These are phyloP conservation scores for Penicillium turbatum DNA, from an alignment of 495 filamentous ascomycete genomes.

Conservation along the genomic window DNA sequence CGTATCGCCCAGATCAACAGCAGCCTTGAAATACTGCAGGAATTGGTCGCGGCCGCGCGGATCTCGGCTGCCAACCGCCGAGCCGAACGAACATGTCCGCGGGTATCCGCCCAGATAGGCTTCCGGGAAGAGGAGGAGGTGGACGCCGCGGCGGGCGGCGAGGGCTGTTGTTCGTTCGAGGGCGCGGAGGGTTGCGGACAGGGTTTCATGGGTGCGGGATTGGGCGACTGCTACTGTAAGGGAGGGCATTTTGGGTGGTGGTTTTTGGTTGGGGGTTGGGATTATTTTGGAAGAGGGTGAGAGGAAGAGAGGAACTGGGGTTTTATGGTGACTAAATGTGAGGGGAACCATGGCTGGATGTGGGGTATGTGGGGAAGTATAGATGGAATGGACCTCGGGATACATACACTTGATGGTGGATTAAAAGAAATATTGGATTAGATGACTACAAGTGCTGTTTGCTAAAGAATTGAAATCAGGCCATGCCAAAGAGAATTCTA, in stretches of 20 bases:
- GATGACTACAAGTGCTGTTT: too few relatives aligned
- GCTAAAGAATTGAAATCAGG: too few relatives aligned
- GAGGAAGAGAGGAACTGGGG: background rate
- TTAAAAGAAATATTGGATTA: too few relatives aligned
- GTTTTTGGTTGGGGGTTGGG: background rate
- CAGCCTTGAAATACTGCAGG: constrained; percentile 69
- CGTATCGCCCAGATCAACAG: constrained; percentile 84
- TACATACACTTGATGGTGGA: too few relatives aligned
- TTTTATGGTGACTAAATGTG: background rate
- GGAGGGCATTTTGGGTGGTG: constrained; percentile 1
- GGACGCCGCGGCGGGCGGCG: constrained; percentile 46
- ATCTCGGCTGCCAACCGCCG: constrained; percentile 63
- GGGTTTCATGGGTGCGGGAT: constrained; percentile 63
- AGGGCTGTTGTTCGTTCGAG: constrained; percentile 52
- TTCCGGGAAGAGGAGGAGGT: constrained; percentile 87
- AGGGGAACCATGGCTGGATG: background rate
- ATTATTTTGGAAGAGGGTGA: background rate
- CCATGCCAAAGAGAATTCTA: too few relatives aligned
- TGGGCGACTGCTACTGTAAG: constrained; percentile 45
- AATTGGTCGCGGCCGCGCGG: constrained; percentile 76
- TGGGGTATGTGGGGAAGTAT: background rate
- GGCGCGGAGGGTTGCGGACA: constrained; percentile 59
- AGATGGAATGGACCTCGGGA: too few relatives aligned
- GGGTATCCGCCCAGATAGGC: constrained; percentile 94
- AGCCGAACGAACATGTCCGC: constrained; percentile 74